phyloP scores from a whole-genome alignment of 1,284 basidiomycete species.

The Ganoderma leucocontextum region DNA sequence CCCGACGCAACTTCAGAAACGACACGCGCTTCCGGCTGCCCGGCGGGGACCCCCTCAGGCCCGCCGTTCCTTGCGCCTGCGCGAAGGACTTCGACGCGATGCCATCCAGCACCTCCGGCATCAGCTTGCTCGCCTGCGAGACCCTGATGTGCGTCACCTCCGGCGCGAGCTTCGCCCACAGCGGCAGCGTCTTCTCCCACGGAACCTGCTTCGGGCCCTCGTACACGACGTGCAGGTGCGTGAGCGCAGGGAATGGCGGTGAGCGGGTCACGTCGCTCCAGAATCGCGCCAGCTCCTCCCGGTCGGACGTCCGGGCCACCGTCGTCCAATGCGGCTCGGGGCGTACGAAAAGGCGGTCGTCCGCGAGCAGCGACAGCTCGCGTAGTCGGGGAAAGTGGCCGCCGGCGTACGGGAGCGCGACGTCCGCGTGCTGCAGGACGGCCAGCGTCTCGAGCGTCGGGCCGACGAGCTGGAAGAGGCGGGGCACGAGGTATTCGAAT shows the following conservation, averaged over 20 bases:
- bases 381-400: constrained; percentile 18
- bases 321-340: constrained; percentile 11
- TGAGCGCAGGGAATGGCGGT: constrained; percentile 25
- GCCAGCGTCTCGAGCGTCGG: constrained; percentile 26
- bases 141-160: constrained; percentile 25
- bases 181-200: constrained; percentile 26
- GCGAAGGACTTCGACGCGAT: constrained; percentile 13
- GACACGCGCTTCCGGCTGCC: background rate
- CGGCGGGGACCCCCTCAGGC: background rate
- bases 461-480: constrained; percentile 27
- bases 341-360: constrained; percentile 24
- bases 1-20: constrained; percentile 19
- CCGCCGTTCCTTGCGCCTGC: background rate
- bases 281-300: constrained; percentile 1
- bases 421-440: constrained; percentile 20
- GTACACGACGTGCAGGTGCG: constrained; percentile 29
- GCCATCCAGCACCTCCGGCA: constrained; percentile 22
- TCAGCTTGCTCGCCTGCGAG: constrained; percentile 27
- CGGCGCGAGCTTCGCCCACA: constrained; percentile 24
- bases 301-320: background rate
- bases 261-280: background rate
- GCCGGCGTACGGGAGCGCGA: constrained; percentile 17
- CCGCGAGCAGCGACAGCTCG: constrained; percentile 26
- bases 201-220: constrained; percentile 23
- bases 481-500: constrained; percentile 25